Percentiles rank a stretch among this genome's conserved stretches.
Conservation (phyloP, 768 basidiomycete genomes). For the Brasilioporus rufonigricans region DNA sequence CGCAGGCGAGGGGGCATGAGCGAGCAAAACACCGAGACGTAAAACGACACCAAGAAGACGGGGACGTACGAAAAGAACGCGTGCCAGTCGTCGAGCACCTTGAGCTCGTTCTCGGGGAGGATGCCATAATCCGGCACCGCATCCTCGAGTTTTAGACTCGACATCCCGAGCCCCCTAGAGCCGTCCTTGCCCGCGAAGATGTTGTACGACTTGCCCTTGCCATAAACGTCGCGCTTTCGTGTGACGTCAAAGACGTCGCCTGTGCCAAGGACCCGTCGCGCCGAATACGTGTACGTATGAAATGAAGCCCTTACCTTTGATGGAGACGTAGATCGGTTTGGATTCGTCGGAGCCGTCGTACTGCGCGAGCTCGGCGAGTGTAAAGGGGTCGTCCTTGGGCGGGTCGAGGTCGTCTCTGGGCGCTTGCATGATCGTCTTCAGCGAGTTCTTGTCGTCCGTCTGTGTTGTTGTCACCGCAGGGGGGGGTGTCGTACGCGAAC, state of each 20-base stretch:
- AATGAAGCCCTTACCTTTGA: constrained; percentile 62
- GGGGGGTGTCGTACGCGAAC: background rate
- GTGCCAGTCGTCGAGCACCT: constrained; percentile 88
- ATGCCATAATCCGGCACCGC: constrained; percentile 84
- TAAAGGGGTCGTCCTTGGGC: constrained; percentile 79
- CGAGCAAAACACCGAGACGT: background rate
- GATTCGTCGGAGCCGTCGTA: constrained; percentile 66
- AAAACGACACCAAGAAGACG: background rate
- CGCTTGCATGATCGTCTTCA: constrained; percentile 72
- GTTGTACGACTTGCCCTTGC: constrained; percentile 72
- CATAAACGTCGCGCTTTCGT: constrained; percentile 84
- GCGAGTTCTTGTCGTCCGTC: constrained; percentile 29
- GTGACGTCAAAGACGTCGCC: constrained; percentile 89
- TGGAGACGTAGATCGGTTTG: constrained; percentile 86
- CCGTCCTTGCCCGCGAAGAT: constrained; percentile 95
- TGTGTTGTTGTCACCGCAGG: constrained; percentile 8
- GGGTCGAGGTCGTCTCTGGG: constrained; percentile 57
- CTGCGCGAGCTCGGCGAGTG: constrained; percentile 59
- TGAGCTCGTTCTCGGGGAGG: constrained; percentile 67
- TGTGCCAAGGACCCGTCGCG: constrained; percentile 25
- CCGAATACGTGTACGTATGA: background rate
- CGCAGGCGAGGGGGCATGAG: background rate
- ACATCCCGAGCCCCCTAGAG: constrained; percentile 85
- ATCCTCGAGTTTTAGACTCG: constrained; percentile 81
- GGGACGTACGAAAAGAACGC: constrained; percentile 76